Evolutionary conservation across 2,329 filamentous ascomycete species (phyloP), one percentile per base, ranked within the genome.

Genomic region (Monilinia fructicola): DNA sequence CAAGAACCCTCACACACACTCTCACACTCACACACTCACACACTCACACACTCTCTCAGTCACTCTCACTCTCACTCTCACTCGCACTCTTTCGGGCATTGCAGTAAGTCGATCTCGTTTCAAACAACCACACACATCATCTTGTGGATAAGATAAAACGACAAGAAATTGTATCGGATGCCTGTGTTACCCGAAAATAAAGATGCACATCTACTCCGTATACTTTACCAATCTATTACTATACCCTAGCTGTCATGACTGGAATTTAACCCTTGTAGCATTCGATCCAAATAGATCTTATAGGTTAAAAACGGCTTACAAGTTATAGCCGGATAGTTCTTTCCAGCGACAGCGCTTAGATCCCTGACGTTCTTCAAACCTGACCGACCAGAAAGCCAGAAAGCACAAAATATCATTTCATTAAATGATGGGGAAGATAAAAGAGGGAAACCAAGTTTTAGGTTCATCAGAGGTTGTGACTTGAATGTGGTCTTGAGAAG

Each of bases 321-420:
- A n/a, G n/a, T n/a, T n/a, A 28, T 23, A 52, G 59, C n/a, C 59
- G 38, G 63, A 28, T 59, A n/a, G 28, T 55, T 78, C 74, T 9
- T 78, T 78, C 35, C 78, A 53, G 65, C 60, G 35, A 67, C 60
- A 16, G 53, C 65, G 60, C 65, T 64, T 67, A 64, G 38, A 64
- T 53, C 65, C 65, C 38, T 67, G 65, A 44, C 4, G 21, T 18
- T 52, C 21, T 65, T 26, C 18, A 35, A 56, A 55, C 52, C 26
- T 18, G 11, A n/a, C 18, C 12, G 38, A 38, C 35, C 46, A 63
- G 14, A 54, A 26, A 10, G 7, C 35, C 46, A 63, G 14, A 54
- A 26, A 10, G 7, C 16, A 44, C n/a, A 62, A 38, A 14, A 53
- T 7, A 4, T 9, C 18, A 59, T 31, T 28, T 9, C 18, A 59